Conservation (phyloP, 2,329 filamentous ascomycete species). For the Pseudodiploospora longispora region DNA sequence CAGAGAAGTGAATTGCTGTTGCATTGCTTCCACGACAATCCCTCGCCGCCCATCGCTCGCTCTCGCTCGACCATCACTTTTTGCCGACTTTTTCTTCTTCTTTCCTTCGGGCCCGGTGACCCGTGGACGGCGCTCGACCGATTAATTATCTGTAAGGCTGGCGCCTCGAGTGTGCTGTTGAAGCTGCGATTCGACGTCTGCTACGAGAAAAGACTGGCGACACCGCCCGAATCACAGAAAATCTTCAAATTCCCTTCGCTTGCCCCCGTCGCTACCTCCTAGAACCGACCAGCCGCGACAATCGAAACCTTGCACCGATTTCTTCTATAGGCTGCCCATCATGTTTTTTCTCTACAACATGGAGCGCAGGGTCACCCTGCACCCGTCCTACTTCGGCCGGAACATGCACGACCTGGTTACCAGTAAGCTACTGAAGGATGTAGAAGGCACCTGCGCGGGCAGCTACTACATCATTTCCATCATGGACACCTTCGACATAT, state of each 20-base stretch:
- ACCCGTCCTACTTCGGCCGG: slow-evolving; percentile 93
- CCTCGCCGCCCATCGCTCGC: background rate
- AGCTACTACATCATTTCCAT: slow-evolving; percentile 98
- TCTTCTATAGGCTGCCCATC: slow-evolving; percentile 16
- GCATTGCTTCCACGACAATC: slow-evolving; percentile 5
- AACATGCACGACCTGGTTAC: slow-evolving; percentile 90
- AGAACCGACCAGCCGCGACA: too few species aligned
- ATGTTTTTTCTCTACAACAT: slow-evolving; percentile 99
- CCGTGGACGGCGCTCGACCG: too few species aligned
- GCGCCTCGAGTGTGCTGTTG: too few species aligned
- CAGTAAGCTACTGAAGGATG: slow-evolving; percentile 80
- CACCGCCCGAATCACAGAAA: too few species aligned
- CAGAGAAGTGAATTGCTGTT: slow-evolving; percentile 3
- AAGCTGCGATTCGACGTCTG: too few species aligned
- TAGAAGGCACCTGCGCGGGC: slow-evolving; percentile 91
- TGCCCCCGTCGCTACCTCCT: too few species aligned
- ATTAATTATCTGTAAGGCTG: too few species aligned
- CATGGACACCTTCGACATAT: slow-evolving; percentile 93
- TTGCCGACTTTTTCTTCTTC: background rate
- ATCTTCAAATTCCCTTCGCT: too few species aligned
- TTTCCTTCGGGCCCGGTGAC: too few species aligned
- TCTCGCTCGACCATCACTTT: background rate
- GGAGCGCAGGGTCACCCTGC: slow-evolving; percentile 87
- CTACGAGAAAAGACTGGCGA: too few species aligned
- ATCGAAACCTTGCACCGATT: too few species aligned